These are phyloP conservation scores for Skeletonema potamos DNA, from an alignment of 108 stramenopile genomes.

Conservation along the genomic window DNA sequence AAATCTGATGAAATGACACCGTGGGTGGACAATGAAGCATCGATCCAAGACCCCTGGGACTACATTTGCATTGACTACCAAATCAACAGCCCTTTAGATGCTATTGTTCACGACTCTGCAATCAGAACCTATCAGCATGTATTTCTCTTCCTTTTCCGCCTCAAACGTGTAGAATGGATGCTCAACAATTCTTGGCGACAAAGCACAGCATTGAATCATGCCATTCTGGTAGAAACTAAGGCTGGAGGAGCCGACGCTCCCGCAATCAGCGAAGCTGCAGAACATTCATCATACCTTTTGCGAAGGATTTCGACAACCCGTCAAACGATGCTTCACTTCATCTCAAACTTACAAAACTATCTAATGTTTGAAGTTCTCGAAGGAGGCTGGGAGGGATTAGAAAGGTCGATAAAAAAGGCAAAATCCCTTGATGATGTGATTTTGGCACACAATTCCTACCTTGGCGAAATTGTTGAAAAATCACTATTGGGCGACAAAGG, in stretches of 20 bases:
- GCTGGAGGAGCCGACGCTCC: conserved; percentile 46
- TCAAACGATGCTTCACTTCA: conserved; percentile 94
- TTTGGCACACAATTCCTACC: conserved; percentile 89
- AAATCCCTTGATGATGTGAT: conserved; percentile 89
- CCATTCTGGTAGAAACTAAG: conserved; percentile 54
- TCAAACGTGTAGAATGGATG: conserved; percentile 93
- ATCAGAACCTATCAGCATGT: conserved; percentile 78
- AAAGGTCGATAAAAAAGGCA: conserved; percentile 63
- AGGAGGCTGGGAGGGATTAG: conserved; percentile 86
- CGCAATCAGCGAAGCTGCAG: conserved; percentile 46
- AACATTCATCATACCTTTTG: conserved; percentile 67
- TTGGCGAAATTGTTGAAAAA: conserved; percentile 77
- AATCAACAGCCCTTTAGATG: conserved; percentile 83
- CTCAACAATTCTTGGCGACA: conserved; percentile 93
- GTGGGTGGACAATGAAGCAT: conserved; percentile 51
- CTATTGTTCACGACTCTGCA: conserved; percentile 79
- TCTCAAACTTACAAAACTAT: conserved; percentile 94
- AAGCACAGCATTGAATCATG: conserved; percentile 87
- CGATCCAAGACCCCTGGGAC: conserved; percentile 86
- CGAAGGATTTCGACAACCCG: conserved; percentile 89
- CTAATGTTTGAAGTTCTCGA: conserved; percentile 99
- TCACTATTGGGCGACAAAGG: conserved; percentile 58
- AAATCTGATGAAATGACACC: conserved; percentile 37
- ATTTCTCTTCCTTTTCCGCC: conserved; percentile 89
- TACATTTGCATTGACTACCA: conserved; percentile 90